Evolutionary conservation across 129 eudicot species (phyloP).

Genomic region (Cynara cardunculus): DNA sequence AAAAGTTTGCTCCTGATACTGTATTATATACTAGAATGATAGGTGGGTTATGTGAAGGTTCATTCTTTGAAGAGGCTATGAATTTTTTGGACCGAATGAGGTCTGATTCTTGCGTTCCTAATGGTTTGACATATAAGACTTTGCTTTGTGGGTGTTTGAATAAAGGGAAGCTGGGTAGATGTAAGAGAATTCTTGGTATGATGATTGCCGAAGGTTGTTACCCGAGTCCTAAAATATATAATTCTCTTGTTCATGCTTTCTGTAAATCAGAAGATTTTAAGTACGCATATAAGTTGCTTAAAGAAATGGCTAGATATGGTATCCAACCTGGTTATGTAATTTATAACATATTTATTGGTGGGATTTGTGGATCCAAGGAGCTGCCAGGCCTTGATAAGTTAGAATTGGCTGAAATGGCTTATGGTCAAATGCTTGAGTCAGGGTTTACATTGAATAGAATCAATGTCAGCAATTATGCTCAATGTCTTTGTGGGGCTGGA

Average conservation of each 20-base stretch:
- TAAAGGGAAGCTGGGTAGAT: conserved; percentile 72
- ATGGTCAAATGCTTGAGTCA: conserved; percentile 64
- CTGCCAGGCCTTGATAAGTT: conserved; percentile 45
- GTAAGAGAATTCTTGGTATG: conserved; percentile 80
- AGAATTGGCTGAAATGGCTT: conserved; percentile 73
- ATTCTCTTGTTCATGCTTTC: conserved; percentile 76
- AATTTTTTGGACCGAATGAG: conserved; percentile 75
- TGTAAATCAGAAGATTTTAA: conserved; percentile 64
- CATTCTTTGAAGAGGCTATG: conserved; percentile 95
- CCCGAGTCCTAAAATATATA: conserved; percentile 63
- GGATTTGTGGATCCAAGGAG: conserved; percentile 67
- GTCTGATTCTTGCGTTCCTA: conserved; percentile 63
- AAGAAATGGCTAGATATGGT: conserved; percentile 65
- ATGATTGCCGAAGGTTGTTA: conserved; percentile 97
- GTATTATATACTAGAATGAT: conserved; percentile 75
- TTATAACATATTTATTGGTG: conserved; percentile 84
- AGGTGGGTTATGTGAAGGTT: conserved; percentile 86
- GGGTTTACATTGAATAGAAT: conserved; percentile 67
- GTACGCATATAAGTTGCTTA: conserved; percentile 81
- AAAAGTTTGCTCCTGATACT: conserved; percentile 64
- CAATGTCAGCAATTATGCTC: conserved; percentile 66
- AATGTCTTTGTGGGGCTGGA: conserved; percentile 74
- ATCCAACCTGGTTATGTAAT: conserved; percentile 65
- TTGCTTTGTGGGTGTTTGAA: conserved; percentile 85
- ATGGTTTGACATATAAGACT: conserved; percentile 63